phyloP scores from a whole-genome alignment of 2,329 filamentous ascomycete genomes.

The Bipolaris bicolor region DNA sequence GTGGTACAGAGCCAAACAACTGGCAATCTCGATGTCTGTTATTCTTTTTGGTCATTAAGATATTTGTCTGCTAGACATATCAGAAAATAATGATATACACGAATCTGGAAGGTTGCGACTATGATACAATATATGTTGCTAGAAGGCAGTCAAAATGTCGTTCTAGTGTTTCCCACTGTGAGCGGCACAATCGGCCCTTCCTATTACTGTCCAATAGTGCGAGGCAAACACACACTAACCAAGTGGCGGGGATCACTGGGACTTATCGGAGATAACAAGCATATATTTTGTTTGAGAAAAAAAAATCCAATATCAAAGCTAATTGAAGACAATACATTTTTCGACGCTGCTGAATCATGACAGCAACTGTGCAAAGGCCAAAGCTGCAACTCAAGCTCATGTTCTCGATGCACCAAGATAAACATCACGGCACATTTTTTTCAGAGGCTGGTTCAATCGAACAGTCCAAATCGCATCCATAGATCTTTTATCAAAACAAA shows the following conservation, averaged over 20 bases:
- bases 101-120: too few species aligned
- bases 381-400: not conserved
- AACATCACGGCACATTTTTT: not conserved
- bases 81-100: too few species aligned
- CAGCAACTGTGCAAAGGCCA: not conserved
- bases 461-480: slow-evolving; percentile 19
- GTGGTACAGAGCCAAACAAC: too few species aligned
- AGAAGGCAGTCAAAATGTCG: not conserved
- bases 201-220: not conserved
- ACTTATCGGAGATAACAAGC: not conserved
- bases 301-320: not conserved
- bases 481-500: slow-evolving; percentile 24
- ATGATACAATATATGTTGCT: too few species aligned
- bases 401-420: not conserved
- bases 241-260: not conserved
- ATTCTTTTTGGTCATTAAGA: too few species aligned
- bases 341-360: not conserved
- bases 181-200: not conserved
- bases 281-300: not conserved
- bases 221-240: not conserved
- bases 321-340: not conserved
- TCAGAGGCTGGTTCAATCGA: slow-evolving; percentile 8
- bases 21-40: too few species aligned
- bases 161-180: not conserved
- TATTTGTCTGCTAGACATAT: too few species aligned